phyloP scores from a whole-genome alignment of 768 basidiomycete species.

The Suillus placidus region DNA sequence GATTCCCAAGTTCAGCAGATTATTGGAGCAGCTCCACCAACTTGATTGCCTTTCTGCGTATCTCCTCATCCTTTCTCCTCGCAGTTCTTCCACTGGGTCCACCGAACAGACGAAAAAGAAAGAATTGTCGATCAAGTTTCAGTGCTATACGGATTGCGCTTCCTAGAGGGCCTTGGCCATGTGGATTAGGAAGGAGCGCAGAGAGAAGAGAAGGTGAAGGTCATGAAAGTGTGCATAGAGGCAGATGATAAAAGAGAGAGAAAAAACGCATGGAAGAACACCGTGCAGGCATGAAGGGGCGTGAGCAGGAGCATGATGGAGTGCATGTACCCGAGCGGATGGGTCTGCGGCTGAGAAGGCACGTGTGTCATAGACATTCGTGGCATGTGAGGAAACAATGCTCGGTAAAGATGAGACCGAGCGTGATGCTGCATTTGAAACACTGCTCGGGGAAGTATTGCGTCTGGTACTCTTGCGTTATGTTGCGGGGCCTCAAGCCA shows the following conservation, averaged over 20 bases:
- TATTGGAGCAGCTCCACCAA: slow-evolving; percentile 80
- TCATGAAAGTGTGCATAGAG: no score
- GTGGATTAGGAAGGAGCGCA: slow-evolving; percentile 67
- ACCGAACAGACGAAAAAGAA: slow-evolving; percentile 46
- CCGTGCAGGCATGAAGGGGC: no score
- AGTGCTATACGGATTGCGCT: slow-evolving; percentile 67
- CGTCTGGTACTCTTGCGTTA: no score
- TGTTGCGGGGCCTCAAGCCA: no score
- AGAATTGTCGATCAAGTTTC: slow-evolving; percentile 66
- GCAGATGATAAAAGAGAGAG: no score
- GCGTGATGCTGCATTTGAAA: slow-evolving; percentile 17
- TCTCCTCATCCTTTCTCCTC: slow-evolving; percentile 66
- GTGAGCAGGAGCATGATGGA: no score
- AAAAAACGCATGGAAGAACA: no score
- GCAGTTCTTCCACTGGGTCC: slow-evolving; percentile 43
- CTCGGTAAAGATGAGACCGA: slow-evolving; percentile 24
- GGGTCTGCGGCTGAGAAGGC: background rate
- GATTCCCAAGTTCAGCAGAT: slow-evolving; percentile 77
- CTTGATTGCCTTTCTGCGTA: slow-evolving; percentile 73
- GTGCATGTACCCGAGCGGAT: no score
- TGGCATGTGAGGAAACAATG: slow-evolving; percentile 12
- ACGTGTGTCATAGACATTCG: background rate
- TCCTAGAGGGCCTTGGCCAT: slow-evolving; percentile 78
- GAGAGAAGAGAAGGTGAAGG: slow-evolving; percentile 54
- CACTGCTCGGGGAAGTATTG: slow-evolving; percentile 19